Evolutionary conservation across 2,329 filamentous ascomycete species (phyloP).

Genomic region (Bipolaris gigantea): DNA sequence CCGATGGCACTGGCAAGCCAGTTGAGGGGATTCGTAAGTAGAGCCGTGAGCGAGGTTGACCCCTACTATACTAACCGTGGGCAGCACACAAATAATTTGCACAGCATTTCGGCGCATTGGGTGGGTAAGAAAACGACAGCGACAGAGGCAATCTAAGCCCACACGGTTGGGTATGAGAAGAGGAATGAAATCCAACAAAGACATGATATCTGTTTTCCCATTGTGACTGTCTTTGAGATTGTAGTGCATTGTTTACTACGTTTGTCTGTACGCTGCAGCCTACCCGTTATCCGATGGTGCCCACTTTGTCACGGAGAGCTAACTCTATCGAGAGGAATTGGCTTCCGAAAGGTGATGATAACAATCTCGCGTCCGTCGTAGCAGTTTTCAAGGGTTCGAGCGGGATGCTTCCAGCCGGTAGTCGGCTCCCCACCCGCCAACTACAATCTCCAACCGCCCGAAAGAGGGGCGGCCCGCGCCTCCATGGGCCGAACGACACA

Average conservation of each 20-base stretch:
- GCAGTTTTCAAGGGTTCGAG: not conserved
- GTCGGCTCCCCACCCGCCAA: not conserved
- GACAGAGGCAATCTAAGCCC: not conserved
- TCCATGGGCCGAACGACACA: not conserved
- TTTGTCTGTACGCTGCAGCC: not conserved
- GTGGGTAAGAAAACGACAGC: not conserved
- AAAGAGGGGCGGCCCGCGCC: not conserved
- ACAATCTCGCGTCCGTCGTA: not conserved
- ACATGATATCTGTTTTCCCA: not conserved
- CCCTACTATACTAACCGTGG: conserved; percentile 3
- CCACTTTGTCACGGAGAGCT: not conserved
- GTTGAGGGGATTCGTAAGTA: conserved; percentile 60
- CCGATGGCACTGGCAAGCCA: conserved; percentile 59
- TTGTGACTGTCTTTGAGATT: not conserved
- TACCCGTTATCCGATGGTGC: not conserved
- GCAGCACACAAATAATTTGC: conserved; percentile 27
- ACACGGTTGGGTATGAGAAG: not conserved
- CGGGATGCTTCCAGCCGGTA: not conserved
- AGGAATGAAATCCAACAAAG: not conserved
- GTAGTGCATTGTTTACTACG: not conserved
- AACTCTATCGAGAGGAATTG: not conserved
- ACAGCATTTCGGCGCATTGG: conserved; percentile 20
- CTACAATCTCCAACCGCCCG: not conserved
- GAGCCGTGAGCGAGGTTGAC: not conserved
- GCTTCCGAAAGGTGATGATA: too few species aligned